Base-by-base conservation (phyloP, 148 eudicot species). In the Heliamphora exappendiculata region DNA sequence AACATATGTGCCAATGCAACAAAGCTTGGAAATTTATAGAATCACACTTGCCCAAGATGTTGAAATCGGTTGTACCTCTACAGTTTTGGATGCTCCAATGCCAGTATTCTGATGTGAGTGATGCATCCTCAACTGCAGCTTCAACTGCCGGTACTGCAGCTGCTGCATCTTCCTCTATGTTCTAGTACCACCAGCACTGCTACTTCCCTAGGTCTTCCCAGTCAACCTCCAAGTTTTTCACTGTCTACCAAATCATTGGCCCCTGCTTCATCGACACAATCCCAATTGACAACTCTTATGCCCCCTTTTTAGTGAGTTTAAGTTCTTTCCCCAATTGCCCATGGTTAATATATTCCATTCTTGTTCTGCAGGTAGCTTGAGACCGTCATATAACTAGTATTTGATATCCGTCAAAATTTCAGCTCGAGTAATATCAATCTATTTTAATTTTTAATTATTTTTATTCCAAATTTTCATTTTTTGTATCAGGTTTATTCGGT, bases 401-500 rank as follows among this genome's bases (percentile, higher is more conserved):
- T 41, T 42, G 4, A 4, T 49, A 20, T 5, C 26, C 29, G 62
- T 6, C 11, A 14, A 20, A 20, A 8, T 37, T 41, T 57, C 29
- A 20, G 16, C 20, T 49, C 9, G 7, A 37, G 72, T 24, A 51
- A 64, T 1, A 26, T 47, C 41, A 50, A 34, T 19, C 41, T 11
- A 70, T 47, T 69, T 0, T 36, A 28, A 3, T 9, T 59, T 28
- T 37, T n/a, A n/a, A n/a, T n/a, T n/a, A n/a, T n/a, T n/a, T n/a
- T n/a, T n/a, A n/a, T n/a, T n/a, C n/a, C n/a, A n/a, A n/a, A n/a
- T n/a, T n/a, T n/a, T n/a, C n/a, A n/a, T n/a, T n/a, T 10, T 51
- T 31, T 55, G 50, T 63, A 50, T 67, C 81, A 96, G 99, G 99
- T 91, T 65, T 96, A 91, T 83, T 98, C 91, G 9, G 97, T 96